Base-by-base conservation (phyloP, 2,329 filamentous ascomycete genomes). In the Diaporthe citrichinensis region DNA sequence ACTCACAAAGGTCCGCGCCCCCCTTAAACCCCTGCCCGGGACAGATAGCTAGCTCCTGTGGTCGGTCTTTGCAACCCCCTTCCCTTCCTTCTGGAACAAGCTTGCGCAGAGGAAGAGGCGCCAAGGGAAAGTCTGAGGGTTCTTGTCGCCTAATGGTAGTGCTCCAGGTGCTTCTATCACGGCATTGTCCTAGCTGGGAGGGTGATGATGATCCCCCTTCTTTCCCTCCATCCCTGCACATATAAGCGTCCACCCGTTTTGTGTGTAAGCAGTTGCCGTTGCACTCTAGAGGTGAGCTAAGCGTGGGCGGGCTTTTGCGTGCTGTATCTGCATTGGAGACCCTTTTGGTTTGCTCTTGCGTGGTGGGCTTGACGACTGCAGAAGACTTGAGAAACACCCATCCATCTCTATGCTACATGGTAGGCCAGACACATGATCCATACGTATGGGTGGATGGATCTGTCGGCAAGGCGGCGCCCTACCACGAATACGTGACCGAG, bases 31-130 rank as follows among this genome's bases (percentile, higher is more conserved):
- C 61, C 59, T 46, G 20, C 17, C 53, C 17, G 31, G 53, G 31
- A 34, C 23, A 58, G 17, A 17, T 23, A 36, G 31, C 7, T 20
- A 59, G 31, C 34, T 59, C 36, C 57, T 59, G 14, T 17, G 57
- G 23, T 59, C 34, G 41, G 57, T 25, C 28, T 23, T 31, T 49
- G 28, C 41, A 8, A 8, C 34, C 31, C 62, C 44, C 62, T 39
- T 53, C 62, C 31, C 44, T 51, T 49, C 62, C 62, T 68, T 68
- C 62, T 68, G 62, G 44, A 68, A 51, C 44, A 51, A 28, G 44
- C 62, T 25, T 53, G 44, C 65, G 44, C 65, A 53, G 61, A 67
- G 41, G 61, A 15, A 49, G 41, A 14, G 41, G 61, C 61, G 44
- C 46, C 59, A 67, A 51, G 44, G 62, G 31, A 34, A 39, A 53